Base-by-base conservation (phyloP, 192 early-diverging fungal genomes). In the Linnemannia exigua region DNA sequence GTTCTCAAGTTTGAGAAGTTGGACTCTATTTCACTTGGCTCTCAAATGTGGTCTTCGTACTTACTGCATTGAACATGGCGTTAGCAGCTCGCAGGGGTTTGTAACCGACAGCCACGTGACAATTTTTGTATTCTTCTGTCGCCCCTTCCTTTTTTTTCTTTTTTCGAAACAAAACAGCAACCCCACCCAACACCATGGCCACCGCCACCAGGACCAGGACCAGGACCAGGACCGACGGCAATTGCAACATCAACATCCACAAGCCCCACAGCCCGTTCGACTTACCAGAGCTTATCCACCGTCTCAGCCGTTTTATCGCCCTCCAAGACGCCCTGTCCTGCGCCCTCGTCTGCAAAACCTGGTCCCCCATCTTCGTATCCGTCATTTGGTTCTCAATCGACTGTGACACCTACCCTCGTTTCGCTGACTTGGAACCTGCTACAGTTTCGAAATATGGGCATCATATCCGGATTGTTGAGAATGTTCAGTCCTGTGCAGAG, bases 331-430 rank as follows among this genome's bases (percentile, higher is more conserved):
- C 52, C 50, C 25, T 78, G 16, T 20, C 67, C 7, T 78, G 77
- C 38, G 25, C 6, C 19, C 77, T 58, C 16, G 69, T 71, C 14
- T 71, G 36, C 77, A 70, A 70, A 5, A 50, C 67, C 25, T 78
- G 48, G 48, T 61, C 20, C 19, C 35, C 70, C 4, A 51, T 71
- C 20, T 78, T 78, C 37, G 20, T 37, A 3, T 9, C 68, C n/a
- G 16, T 15, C 22, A 48, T 78, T 1, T 78, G 77, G 77, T 70
- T 71, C 69, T 71, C 69, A 33, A 41, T 78, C 67, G 69, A 78
- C 37, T 58, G 71, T 22, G 38, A 46, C 16, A 1, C 12, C n/a
- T 48, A 77, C 0, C 14, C n/a, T n/a, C 41, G 38, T 2, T 28
- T 78, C 35, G 0, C 54, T 22, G 36, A 28, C 16, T n/a, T 71